These are phyloP conservation scores for Luffa acutangula DNA, from an alignment of 306 rosid genomes.

Conservation along the genomic window DNA sequence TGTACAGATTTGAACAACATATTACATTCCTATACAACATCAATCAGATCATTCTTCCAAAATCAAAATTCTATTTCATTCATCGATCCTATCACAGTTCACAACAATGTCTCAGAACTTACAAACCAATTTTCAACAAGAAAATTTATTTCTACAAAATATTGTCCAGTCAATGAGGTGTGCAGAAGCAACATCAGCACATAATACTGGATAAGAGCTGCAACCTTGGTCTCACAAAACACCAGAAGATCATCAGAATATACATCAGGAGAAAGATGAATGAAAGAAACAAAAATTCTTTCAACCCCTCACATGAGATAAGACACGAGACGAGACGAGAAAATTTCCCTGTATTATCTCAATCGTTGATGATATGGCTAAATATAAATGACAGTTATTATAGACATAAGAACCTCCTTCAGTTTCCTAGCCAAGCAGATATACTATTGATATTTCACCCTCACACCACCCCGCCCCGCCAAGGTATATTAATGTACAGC, in stretches of 20 bases:
- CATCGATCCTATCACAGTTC: not conserved
- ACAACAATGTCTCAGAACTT: not conserved
- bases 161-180: not conserved
- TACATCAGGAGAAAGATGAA: no score
- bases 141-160: not conserved
- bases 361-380: not conserved
- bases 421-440: not conserved
- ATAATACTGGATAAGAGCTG: not conserved
- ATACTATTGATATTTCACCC: not conserved
- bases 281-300: no score
- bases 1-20: no score
- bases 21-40: not conserved
- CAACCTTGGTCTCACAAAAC: not conserved
- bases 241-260: not conserved
- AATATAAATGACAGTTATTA: not conserved
- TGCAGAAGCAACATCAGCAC: not conserved
- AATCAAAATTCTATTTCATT: not conserved
- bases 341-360: not conserved
- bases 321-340: no score
- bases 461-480: not conserved
- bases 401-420: not conserved
- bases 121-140: not conserved
- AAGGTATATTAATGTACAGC: not conserved
- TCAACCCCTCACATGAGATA: no score
- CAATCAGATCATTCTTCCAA: not conserved